Evolutionary conservation across 805 yeast species (phyloP).

Genomic region (Candida awuae): DNA sequence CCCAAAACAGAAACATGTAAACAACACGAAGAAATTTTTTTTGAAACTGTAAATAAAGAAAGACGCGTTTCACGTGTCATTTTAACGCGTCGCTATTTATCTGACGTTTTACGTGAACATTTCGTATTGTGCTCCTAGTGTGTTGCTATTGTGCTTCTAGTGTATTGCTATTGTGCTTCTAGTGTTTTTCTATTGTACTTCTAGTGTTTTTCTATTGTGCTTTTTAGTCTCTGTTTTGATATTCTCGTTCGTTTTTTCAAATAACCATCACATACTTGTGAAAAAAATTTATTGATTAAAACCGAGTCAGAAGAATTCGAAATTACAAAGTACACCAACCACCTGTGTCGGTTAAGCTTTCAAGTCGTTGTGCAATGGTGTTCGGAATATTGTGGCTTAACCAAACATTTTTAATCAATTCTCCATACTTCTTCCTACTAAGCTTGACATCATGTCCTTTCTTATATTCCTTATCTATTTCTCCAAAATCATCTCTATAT

Average conservation of each 20-base stretch:
- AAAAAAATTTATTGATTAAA: too few species aligned
- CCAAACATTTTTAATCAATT: conserved; percentile 63
- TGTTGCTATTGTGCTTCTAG: too few species aligned
- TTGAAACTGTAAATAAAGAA: neutral
- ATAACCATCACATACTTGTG: too few species aligned
- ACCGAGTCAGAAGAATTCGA: neutral
- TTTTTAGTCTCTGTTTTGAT: too few species aligned
- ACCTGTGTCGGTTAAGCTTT: conserved; percentile 74
- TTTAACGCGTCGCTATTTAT: neutral
- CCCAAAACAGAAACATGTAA: neutral
- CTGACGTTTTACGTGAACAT: neutral
- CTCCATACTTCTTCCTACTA: conserved; percentile 53
- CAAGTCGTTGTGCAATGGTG: conserved; percentile 69
- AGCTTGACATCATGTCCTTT: conserved; percentile 66
- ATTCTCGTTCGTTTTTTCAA: too few species aligned
- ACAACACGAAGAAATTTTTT: neutral
- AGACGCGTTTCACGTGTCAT: neutral
- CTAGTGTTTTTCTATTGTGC: too few species aligned
- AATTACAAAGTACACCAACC: conserved; percentile 87
- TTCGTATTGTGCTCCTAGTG: too few species aligned
- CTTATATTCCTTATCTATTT: conserved; percentile 64
- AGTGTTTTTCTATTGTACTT: too few species aligned
- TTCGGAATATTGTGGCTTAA: conserved; percentile 72
- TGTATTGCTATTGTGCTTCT: too few species aligned
- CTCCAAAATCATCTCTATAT: conserved; percentile 80